Base-by-base conservation (phyloP, 495 filamentous ascomycete species). In the Lepidopterella palustris region DNA sequence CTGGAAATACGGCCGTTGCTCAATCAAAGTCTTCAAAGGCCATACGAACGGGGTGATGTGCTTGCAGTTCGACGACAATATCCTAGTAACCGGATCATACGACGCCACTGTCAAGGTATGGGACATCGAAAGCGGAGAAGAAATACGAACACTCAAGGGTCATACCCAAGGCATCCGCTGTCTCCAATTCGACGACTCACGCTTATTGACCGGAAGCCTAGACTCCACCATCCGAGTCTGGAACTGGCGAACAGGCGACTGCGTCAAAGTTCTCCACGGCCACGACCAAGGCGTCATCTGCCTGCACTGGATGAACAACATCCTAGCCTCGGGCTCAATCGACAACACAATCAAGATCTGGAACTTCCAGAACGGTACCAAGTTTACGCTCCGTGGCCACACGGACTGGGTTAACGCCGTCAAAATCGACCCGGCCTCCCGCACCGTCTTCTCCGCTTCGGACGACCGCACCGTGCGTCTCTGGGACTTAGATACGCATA, bases 21-120 rank as follows among this genome's bases (percentile, higher is more conserved):
- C 85, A 0, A 85, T 85, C 59, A 87, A 84, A 66, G 78, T 85
- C 15, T 90, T 99, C 70, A 83, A 83, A 57, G 95, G 93, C 0
- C 93, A 99, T 69, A 85, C 84, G 13, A 96, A 99, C 67, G 95
- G 93, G 15, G 86, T 99, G 23, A 97, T 95, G 76, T 96, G 91
- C 68, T 76, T 99, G 21, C 93, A 99, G 70, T 95, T 99, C 63
- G 89, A 95, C 61, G 91, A 96, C 64, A 87, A 88, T 55, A 90
- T 95, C 55, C 79, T 98, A 21, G 92, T 88, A 13, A 95, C 92
- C 11, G 93, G 93, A 4, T 97, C 93, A 2, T 97, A 97, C 68
- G 95, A 99, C 73, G 77, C 83, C 9, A 96, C 89, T 1, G 89
- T 96, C 67, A 97, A 95, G 69, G 90, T 97, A 13, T 97, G 95